These are phyloP conservation scores for Termitomyces sp. DNA, from an alignment of 768 basidiomycete genomes.

Conservation along the genomic window DNA sequence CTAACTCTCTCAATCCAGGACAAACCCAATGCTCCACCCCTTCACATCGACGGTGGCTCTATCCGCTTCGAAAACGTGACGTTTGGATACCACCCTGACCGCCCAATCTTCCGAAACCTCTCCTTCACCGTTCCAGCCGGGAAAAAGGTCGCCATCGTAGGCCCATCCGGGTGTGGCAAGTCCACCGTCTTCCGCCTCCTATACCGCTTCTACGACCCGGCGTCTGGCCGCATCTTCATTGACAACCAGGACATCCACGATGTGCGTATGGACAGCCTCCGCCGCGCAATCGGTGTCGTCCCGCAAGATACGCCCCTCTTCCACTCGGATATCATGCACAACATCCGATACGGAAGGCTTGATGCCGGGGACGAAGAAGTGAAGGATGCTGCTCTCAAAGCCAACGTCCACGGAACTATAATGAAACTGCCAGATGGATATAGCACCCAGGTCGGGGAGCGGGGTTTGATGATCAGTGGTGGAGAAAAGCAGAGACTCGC, in stretches of 20 bases:
- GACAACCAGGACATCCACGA: constrained; percentile 84
- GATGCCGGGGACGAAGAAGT: constrained; percentile 90
- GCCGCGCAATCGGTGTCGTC: constrained; percentile 82
- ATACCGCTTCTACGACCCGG: constrained; percentile 91
- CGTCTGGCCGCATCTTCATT: constrained; percentile 72
- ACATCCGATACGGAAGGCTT: constrained; percentile 87
- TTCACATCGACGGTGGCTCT: constrained; percentile 71
- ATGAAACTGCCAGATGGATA: constrained; percentile 82
- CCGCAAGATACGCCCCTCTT: constrained; percentile 98
- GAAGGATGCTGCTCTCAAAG: constrained; percentile 72
- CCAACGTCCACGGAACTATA: constrained; percentile 82
- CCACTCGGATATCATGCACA: constrained; percentile 93
- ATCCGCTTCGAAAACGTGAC: constrained; percentile 90
- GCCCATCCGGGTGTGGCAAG: constrained; percentile 96
- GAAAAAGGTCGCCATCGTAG: constrained; percentile 95
- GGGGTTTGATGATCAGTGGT: constrained; percentile 97
- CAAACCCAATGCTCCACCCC: constrained; percentile 56
- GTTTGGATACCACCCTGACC: constrained; percentile 88
- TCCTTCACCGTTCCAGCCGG: constrained; percentile 93
- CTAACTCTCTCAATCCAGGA: constrained; percentile 43
- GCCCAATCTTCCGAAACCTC: constrained; percentile 85
- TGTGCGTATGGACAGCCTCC: constrained; percentile 66
- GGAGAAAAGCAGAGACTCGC: constrained; percentile 98
- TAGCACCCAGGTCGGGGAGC: constrained; percentile 87
- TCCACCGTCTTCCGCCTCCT: constrained; percentile 93